These are phyloP conservation scores for Bocquillonia castaneifolia DNA, from an alignment of 441 rosid species.

Conservation along the genomic window DNA sequence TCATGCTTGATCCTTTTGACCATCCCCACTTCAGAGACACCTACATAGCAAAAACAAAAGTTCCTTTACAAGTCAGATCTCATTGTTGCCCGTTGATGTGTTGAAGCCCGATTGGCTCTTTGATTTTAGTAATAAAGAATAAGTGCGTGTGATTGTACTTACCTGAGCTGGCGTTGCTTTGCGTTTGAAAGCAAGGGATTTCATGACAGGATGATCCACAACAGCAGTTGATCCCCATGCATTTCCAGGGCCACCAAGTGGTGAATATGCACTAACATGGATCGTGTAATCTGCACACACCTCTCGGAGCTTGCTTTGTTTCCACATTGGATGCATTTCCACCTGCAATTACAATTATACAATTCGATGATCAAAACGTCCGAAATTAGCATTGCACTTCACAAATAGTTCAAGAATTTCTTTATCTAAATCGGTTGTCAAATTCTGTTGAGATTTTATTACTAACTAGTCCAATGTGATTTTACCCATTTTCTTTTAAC, in stretches of 20 bases:
- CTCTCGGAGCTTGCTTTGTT: slow-evolving; percentile 59
- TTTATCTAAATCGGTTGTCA: no score
- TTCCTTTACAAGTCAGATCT: background rate
- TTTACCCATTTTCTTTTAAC: no score
- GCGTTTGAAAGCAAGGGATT: slow-evolving; percentile 63
- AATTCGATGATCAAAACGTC: background rate
- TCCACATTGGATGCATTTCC: slow-evolving; percentile 97
- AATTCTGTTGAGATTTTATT: no score
- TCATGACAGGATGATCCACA: slow-evolving; percentile 49
- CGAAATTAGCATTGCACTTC: no score
- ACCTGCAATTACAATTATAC: slow-evolving; percentile 37
- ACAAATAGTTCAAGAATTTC: no score
- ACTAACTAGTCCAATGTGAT: no score
- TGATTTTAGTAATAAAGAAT: no score
- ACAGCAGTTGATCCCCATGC: slow-evolving; percentile 77
- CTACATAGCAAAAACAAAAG: slow-evolving; percentile 28
- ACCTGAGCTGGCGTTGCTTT: slow-evolving; percentile 72
- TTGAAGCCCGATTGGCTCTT: background rate
- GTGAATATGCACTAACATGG: slow-evolving; percentile 84
- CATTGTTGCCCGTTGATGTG: background rate
- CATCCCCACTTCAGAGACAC: slow-evolving; percentile 81
- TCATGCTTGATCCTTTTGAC: slow-evolving; percentile 68
- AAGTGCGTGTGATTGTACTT: no score
- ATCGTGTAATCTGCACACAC: slow-evolving; percentile 55
- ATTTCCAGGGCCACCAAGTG: slow-evolving; percentile 79